A percentile compares a stretch with the other conserved stretches of the same genome.
phyloP scores from a whole-genome alignment of 1,139 yeast genomes.

The Nakaseomyces bracarensis region DNA sequence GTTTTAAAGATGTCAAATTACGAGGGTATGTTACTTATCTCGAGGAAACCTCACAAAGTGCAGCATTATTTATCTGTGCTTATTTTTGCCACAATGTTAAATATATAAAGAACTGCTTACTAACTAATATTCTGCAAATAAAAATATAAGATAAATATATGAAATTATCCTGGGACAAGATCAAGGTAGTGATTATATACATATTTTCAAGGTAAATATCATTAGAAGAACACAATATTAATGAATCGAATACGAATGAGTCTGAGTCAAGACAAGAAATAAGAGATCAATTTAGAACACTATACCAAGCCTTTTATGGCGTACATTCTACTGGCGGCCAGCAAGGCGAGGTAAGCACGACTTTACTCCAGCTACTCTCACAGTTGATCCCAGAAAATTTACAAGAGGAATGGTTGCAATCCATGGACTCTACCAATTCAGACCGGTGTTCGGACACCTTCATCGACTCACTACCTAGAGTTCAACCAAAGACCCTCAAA shows the following conservation, averaged over 20 bases:
- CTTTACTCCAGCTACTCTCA: slow-evolving; percentile 23
- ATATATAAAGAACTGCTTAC: no score
- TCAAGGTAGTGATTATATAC: no score
- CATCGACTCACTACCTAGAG: slow-evolving; percentile 69
- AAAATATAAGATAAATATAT: no score
- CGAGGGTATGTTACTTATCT: slow-evolving; percentile 18
- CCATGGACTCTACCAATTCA: slow-evolving; percentile 20
- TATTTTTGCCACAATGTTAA: neutral
- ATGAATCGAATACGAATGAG: slow-evolving; percentile 6
- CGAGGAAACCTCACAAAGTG: no score
- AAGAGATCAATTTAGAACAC: slow-evolving; percentile 19
- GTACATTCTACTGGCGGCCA: slow-evolving; percentile 16
- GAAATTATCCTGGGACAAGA: no score
- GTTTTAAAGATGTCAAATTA: slow-evolving; percentile 17
- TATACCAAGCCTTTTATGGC: slow-evolving; percentile 20
- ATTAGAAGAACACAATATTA: slow-evolving; percentile 20
- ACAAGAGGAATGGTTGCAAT: slow-evolving; percentile 25
- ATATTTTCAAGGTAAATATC: no score
- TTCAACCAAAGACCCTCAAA: slow-evolving; percentile 44
- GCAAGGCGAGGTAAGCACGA: slow-evolving; percentile 13
- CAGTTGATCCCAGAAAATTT: slow-evolving; percentile 23
- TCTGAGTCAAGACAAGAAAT: slow-evolving; percentile 10
- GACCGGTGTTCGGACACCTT: slow-evolving; percentile 63
- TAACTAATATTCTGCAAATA: no score
- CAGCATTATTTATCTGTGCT: neutral